These are phyloP conservation scores for Filobasidium wieringae DNA, from an alignment of 768 basidiomycete species.

Conservation along the genomic window DNA sequence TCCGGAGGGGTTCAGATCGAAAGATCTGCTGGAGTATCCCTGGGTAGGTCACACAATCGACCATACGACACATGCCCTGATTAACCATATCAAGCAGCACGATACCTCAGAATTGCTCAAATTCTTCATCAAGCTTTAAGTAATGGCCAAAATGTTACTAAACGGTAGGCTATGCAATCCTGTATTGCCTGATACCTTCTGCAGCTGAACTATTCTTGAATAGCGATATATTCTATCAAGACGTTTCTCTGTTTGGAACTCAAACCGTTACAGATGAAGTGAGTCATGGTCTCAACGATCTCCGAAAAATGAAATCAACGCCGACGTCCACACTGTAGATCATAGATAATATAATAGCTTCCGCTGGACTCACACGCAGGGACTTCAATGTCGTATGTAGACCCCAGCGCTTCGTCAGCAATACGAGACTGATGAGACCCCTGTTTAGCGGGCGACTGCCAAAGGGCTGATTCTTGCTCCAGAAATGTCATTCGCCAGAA, in stretches of 20 bases:
- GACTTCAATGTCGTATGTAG: conserved; percentile 65
- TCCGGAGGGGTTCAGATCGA: too few species aligned
- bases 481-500: conserved; percentile 48
- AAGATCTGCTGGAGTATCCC: too few species aligned
- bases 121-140: background rate
- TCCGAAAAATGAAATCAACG: background rate
- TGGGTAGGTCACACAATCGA: too few species aligned
- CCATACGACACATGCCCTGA: too few species aligned
- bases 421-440: conserved; percentile 1
- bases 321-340: conserved; percentile 45
- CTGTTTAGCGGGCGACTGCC: conserved; percentile 63
- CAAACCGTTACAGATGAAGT: conserved; percentile 74
- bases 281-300: conserved; percentile 16
- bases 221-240: conserved; percentile 83
- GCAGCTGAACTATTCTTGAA: too few species aligned
- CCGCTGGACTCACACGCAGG: conserved; percentile 57
- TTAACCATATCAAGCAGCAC: too few species aligned
- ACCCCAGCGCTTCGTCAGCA: background rate
- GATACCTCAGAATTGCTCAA: background rate
- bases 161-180: too few species aligned
- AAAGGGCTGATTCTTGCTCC: conserved; percentile 71
- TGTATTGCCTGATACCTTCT: too few species aligned
- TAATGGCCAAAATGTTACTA: background rate
- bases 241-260: conserved; percentile 61
- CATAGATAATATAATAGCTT: conserved; percentile 80